phyloP scores from a whole-genome alignment of 2,329 filamentous ascomycete species.

The Pezicula radicicola region DNA sequence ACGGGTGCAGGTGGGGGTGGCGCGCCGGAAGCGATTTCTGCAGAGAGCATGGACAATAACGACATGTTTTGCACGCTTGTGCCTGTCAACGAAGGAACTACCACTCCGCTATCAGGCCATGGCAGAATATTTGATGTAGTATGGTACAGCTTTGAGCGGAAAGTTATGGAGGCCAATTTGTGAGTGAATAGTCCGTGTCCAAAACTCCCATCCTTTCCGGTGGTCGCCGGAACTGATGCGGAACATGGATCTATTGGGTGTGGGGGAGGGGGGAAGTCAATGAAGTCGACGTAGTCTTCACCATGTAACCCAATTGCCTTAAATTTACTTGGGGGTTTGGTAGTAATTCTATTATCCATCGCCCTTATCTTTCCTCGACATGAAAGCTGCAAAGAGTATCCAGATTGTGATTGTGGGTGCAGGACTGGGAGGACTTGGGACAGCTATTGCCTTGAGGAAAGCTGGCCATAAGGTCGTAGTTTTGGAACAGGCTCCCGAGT shows the following conservation, averaged over 20 bases:
- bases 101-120: not conserved
- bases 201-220: not conserved
- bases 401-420: conserved; percentile 28
- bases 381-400: too few relatives aligned
- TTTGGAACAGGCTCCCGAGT: conserved; percentile 31
- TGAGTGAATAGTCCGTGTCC: not conserved
- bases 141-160: not conserved
- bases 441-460: conserved; percentile 12
- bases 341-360: too few relatives aligned
- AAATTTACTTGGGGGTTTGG: too few relatives aligned
- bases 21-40: not conserved
- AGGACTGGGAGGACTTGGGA: conserved; percentile 38
- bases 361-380: too few relatives aligned
- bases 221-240: not conserved
- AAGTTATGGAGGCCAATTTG: not conserved
- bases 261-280: too few relatives aligned
- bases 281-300: too few relatives aligned
- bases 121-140: not conserved
- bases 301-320: too few relatives aligned
- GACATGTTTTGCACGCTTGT: not conserved
- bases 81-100: not conserved
- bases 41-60: not conserved
- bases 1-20: not conserved
- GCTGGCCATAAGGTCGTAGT: conserved; percentile 31
- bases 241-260: conserved; percentile 1